Evolutionary conservation across 345 rosid genomes (phyloP).

Genomic region (Eucalyptus tenuipes): DNA sequence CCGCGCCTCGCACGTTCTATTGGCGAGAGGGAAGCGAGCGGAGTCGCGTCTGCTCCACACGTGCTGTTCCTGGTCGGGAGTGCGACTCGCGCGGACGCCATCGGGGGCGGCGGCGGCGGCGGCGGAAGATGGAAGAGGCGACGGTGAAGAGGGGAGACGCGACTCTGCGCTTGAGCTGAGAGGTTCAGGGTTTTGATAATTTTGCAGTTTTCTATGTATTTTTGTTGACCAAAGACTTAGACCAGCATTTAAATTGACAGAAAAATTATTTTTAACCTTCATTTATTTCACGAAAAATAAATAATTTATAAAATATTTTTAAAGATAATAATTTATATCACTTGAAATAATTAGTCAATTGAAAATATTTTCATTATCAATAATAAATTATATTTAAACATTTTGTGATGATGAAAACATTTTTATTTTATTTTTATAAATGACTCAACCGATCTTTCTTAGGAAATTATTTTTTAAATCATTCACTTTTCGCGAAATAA

Average conservation of each 20-base stretch:
- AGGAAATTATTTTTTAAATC: rapidly evolving
- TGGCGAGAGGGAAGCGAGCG: background rate
- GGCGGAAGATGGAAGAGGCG: background rate
- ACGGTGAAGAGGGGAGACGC: background rate
- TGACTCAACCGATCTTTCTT: rapidly evolving
- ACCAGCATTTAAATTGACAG: background rate
- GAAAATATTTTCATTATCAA: too few species aligned
- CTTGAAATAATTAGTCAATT: rapidly evolving
- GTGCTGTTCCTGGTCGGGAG: background rate
- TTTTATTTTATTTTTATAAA: too few species aligned
- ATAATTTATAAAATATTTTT: too few species aligned
- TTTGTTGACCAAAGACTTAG: background rate
- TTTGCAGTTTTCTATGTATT: background rate
- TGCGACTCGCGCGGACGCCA: background rate
- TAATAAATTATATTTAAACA: too few species aligned
- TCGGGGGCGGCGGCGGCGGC: background rate
- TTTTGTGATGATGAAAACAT: too few species aligned
- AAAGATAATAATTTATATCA: too few species aligned
- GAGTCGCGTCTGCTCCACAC: background rate
- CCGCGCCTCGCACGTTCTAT: background rate
- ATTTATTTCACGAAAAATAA: too few species aligned
- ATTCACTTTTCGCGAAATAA: rapidly evolving
- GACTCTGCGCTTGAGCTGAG: background rate
- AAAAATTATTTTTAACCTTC: too few species aligned
- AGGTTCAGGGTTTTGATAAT: background rate